Conservation (phyloP, 345 rosid species). For the Acer yangbiense region DNA sequence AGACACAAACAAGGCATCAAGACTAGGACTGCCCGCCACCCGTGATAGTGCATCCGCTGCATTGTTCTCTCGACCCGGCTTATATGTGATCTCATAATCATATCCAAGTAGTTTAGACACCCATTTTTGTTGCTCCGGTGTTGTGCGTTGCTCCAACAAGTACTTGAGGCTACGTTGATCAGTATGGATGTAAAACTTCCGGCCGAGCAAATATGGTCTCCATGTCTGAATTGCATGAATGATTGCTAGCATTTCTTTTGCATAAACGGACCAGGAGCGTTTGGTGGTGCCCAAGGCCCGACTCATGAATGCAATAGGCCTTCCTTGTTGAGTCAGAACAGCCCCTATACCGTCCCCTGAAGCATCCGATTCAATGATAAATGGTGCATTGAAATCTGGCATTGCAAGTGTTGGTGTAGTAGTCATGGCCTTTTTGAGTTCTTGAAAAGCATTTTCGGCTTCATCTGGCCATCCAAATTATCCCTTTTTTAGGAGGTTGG, state of each 20-base stretch:
- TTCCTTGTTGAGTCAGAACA: background rate
- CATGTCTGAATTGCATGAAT: background rate
- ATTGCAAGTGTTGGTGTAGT: too few relatives aligned
- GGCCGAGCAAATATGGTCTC: background rate
- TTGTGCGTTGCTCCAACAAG: background rate
- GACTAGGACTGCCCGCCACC: background rate
- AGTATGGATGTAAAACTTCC: background rate
- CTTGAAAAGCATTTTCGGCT: too few relatives aligned
- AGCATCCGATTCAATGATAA: background rate
- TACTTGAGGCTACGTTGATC: background rate
- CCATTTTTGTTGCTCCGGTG: background rate
- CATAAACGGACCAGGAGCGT: background rate
- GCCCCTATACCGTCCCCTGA: background rate
- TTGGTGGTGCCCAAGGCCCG: background rate
- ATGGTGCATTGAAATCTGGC: background rate
- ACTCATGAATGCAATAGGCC: background rate
- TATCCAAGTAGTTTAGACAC: background rate
- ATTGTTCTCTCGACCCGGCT: background rate
- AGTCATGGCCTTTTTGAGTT: too few relatives aligned
- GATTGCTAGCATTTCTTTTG: background rate
- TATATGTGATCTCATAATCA: background rate
- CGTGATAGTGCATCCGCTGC: background rate
- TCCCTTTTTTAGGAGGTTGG: slow-evolving; percentile 10
- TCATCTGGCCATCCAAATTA: background rate
- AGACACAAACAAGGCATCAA: background rate